phyloP scores from a whole-genome alignment of 345 rosid genomes.

The Linum usitatissimum region DNA sequence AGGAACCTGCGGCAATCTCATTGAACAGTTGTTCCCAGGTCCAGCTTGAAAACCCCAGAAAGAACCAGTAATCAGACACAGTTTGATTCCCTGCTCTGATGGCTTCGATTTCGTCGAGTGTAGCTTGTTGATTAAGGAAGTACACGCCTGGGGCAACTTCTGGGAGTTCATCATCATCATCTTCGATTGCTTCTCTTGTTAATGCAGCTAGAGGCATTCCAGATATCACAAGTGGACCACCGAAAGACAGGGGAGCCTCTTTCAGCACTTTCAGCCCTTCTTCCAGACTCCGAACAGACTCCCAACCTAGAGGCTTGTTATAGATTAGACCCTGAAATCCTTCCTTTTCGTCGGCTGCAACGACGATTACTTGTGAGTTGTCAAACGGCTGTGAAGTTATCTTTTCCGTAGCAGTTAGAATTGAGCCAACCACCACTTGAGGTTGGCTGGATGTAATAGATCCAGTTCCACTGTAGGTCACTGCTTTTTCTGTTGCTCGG shows the following conservation, averaged over 20 bases:
- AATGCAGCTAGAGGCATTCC: conserved; percentile 57
- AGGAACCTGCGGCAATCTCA: conserved; percentile 65
- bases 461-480: conserved; percentile 16
- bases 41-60: conserved; percentile 82
- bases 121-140: conserved; percentile 57
- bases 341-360: conserved; percentile 36
- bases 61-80: conserved; percentile 64
- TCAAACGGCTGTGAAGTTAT: conserved; percentile 46
- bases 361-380: conserved; percentile 51
- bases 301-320: conserved; percentile 73
- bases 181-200: conserved; percentile 28
- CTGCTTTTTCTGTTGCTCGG: conserved; percentile 17
- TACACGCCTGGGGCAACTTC: conserved; percentile 57
- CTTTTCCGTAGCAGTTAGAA: conserved; percentile 61
- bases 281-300: conserved; percentile 39
- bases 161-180: conserved; percentile 13
- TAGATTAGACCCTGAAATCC: conserved; percentile 76
- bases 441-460: conserved; percentile 18
- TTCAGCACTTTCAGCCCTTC: conserved; percentile 45
- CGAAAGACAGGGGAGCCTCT: conserved; percentile 53
- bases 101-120: conserved; percentile 34
- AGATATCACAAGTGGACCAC: conserved; percentile 60
- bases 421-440: conserved; percentile 42
- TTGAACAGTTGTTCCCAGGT: conserved; percentile 59
- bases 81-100: conserved; percentile 36